These are phyloP conservation scores for Encephalitozoon romaleae DNA, from an alignment of 371 early-diverging fungal species.

Conservation along the genomic window DNA sequence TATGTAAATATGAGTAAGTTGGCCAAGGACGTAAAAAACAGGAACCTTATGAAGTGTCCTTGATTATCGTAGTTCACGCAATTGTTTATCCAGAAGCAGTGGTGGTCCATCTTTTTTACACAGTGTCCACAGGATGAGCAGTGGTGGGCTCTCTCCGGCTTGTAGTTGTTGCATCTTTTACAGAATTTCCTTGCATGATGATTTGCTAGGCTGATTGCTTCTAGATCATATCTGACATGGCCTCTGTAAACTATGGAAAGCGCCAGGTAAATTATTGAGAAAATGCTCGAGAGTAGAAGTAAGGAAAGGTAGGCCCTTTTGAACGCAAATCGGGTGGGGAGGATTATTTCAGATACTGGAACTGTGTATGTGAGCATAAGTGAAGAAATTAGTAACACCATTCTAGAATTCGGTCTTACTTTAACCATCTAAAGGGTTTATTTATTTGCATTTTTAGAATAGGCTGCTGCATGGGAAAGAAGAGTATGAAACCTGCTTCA, in stretches of 20 bases:
- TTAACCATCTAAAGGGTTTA: not conserved
- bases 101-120: constrained; percentile 93
- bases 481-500: not conserved
- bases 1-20: not conserved
- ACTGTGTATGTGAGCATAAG: not conserved
- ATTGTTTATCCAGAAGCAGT: constrained; percentile 90
- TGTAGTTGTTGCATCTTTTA: constrained; percentile 65
- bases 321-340: not conserved
- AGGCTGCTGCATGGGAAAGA: not conserved
- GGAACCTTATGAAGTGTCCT: constrained; percentile 61
- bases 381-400: not conserved
- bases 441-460: not conserved
- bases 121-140: constrained; percentile 87
- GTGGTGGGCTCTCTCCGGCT: constrained; percentile 88
- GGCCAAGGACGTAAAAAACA: constrained; percentile 35
- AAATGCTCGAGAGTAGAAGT: not conserved
- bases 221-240: not conserved
- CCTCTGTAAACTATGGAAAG: constrained; percentile 6
- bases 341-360: not conserved
- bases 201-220: not conserved
- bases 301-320: not conserved
- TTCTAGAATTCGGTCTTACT: not conserved
- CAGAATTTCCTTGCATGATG: constrained; percentile 53
- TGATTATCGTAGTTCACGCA: constrained; percentile 75
- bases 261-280: not conserved